phyloP scores from a whole-genome alignment of 2,329 filamentous ascomycete genomes.

The Fusarium staphyleae region DNA sequence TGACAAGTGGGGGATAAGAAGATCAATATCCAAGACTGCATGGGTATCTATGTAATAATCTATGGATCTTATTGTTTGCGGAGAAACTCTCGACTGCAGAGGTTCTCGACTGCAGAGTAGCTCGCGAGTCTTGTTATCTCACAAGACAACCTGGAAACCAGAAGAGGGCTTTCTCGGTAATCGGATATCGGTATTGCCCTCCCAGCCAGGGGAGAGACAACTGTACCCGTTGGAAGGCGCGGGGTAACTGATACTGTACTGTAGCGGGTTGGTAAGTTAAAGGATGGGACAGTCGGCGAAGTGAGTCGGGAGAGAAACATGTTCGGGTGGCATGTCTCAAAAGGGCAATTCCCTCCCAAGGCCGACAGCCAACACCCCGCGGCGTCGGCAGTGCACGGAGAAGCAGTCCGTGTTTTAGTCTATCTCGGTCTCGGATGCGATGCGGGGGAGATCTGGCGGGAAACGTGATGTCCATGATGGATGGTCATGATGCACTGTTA shows the following conservation, averaged over 20 bases:
- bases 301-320: conserved; percentile 1
- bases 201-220: not conserved
- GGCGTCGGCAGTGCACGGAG: conserved; percentile 26
- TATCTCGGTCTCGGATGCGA: conserved; percentile 8
- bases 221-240: conserved; percentile 1
- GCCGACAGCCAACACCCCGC: conserved; percentile 20
- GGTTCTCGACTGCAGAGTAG: not conserved
- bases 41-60: too few species aligned
- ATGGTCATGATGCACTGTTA: not conserved
- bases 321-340: conserved; percentile 27
- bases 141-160: not conserved
- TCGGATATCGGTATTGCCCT: conserved; percentile 24
- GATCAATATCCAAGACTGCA: not conserved
- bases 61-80: not conserved
- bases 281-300: conserved; percentile 22
- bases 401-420: conserved; percentile 28
- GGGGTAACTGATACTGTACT: too few species aligned
- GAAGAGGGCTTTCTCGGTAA: conserved; percentile 25
- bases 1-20: not conserved
- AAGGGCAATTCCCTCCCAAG: conserved; percentile 34
- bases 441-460: conserved; percentile 21
- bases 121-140: not conserved
- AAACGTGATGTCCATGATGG: not conserved
- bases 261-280: conserved; percentile 8
- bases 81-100: not conserved